Conservation (phyloP, 139 green algal genomes). For the Chlamydomonas sphaeroides region DNA sequence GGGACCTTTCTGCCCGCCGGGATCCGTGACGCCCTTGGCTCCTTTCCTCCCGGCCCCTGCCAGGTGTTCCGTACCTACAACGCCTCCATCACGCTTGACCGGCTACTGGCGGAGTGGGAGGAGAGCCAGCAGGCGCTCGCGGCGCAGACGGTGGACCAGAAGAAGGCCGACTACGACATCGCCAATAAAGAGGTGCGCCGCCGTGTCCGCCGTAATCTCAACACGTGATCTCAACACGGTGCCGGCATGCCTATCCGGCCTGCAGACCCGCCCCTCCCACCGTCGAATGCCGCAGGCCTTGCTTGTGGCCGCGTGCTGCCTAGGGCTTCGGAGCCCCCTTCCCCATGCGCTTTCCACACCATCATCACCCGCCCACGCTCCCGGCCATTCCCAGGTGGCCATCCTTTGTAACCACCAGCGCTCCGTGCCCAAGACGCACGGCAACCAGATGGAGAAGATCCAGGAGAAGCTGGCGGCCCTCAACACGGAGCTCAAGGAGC, state of each 20-base stretch:
- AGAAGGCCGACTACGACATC: slow-evolving; percentile 91
- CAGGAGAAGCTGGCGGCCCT: slow-evolving; percentile 51
- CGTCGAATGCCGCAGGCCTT: no score
- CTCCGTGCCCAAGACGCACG: slow-evolving; percentile 89
- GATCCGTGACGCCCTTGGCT: no score
- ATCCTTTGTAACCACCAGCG: slow-evolving; percentile 99
- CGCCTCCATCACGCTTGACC: slow-evolving; percentile 92
- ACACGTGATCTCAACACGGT: no score
- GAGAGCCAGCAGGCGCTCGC: slow-evolving; percentile 13
- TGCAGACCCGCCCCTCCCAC: no score
- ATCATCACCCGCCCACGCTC: no score
- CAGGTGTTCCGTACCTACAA: slow-evolving; percentile 99
- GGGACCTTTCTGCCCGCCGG: no score
- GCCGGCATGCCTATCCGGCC: no score
- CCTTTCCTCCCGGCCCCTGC: not conserved
- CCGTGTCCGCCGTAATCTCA: no score
- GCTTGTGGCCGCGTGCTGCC: no score
- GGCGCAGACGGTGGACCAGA: slow-evolving; percentile 64
- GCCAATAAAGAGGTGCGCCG: slow-evolving; percentile 96
- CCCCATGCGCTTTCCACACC: no score
- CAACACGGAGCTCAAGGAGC: slow-evolving; percentile 68
- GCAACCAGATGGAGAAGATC: slow-evolving; percentile 80
- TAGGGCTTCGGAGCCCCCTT: no score
- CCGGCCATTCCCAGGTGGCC: slow-evolving; percentile 89
- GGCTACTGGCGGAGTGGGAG: slow-evolving; percentile 77